phyloP scores from a whole-genome alignment of 306 rosid genomes.

The Hippophae gyantsensis region DNA sequence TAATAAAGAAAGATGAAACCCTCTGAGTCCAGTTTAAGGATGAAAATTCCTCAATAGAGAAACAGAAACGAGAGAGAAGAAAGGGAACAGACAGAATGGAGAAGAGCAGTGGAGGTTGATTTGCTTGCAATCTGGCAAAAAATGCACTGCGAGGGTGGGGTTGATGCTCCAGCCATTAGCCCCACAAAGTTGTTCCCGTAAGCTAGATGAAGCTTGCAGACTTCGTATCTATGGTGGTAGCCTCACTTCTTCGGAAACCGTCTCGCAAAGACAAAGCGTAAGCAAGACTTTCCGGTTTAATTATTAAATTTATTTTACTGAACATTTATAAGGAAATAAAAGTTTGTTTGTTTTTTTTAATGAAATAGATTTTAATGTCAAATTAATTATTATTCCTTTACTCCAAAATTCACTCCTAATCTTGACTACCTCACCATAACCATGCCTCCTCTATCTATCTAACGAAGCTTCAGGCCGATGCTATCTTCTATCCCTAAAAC shows the following conservation, averaged over 20 bases:
- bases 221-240: too few species aligned
- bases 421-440: neutral
- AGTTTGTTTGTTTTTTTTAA: too few species aligned
- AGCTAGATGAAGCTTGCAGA: neutral
- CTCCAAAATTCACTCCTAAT: too few species aligned
- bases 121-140: slow-evolving; percentile 50
- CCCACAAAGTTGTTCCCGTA: neutral
- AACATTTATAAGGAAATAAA: too few species aligned
- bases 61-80: slow-evolving; percentile 2
- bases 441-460: neutral
- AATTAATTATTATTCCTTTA: too few species aligned
- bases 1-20: neutral
- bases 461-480: slow-evolving; percentile 12
- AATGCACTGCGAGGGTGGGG: slow-evolving; percentile 27
- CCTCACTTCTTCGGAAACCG: too few species aligned
- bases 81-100: slow-evolving; percentile 31
- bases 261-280: too few species aligned
- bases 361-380: too few species aligned
- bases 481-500: slow-evolving; percentile 24
- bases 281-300: too few species aligned
- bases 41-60: neutral
- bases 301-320: too few species aligned
- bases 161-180: slow-evolving; percentile 37
- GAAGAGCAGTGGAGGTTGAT: slow-evolving; percentile 30
- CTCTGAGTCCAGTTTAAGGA: too few species aligned